Evolutionary conservation across 257 asterid genomes (phyloP).

Genomic region (Fraxinus cuspidata): DNA sequence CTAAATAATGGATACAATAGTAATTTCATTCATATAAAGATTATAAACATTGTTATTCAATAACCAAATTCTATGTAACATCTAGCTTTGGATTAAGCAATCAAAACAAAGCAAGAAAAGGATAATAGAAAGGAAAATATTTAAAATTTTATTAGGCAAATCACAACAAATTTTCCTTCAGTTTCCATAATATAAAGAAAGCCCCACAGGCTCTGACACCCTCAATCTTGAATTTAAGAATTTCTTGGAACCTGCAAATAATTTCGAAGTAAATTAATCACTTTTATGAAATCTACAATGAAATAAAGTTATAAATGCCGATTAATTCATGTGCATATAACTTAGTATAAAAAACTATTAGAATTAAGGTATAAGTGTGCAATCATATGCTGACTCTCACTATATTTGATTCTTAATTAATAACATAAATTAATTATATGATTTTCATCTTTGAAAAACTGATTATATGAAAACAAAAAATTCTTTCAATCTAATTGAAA

Average conservation of each 20-base stretch:
- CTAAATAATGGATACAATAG: no score
- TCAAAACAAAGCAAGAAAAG: background rate
- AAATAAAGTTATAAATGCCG: no score
- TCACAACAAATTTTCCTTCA: background rate
- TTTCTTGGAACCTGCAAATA: slow-evolving; percentile 46
- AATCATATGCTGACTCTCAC: no score
- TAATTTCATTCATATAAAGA: background rate
- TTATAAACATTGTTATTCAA: background rate
- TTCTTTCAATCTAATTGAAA: no score
- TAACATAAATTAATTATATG: no score
- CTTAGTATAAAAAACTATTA: no score
- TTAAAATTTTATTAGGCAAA: slow-evolving; percentile 21
- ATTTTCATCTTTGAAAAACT: no score
- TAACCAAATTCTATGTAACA: background rate
- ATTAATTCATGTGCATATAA: no score
- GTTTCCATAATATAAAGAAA: slow-evolving; percentile 7
- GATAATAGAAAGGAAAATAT: background rate
- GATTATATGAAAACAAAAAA: background rate
- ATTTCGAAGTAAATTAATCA: background rate
- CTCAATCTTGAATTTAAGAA: slow-evolving; percentile 24
- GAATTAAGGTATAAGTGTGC: no score
- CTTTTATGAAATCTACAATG: background rate
- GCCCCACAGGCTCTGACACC: slow-evolving; percentile 14
- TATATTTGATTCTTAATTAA: no score
- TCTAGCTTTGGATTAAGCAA: background rate